Conservation (phyloP, 805 yeast genomes). For the Yamadazyma olivae region DNA sequence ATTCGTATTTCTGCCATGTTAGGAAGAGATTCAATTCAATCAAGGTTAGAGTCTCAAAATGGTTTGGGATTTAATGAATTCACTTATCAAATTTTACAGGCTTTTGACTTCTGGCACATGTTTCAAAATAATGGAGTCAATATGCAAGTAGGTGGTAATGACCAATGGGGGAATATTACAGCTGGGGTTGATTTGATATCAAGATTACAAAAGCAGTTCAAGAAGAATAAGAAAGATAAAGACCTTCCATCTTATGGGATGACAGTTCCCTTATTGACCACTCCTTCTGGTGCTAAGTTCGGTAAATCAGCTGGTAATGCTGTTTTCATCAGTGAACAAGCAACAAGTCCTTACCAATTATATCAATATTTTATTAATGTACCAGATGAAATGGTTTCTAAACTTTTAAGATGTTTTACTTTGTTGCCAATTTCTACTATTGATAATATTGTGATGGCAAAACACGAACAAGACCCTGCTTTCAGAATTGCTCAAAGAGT, state of each 20-base stretch:
- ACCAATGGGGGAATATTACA: slow-evolving; percentile 97
- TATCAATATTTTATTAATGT: slow-evolving; percentile 83
- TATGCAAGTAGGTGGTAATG: slow-evolving; percentile 92
- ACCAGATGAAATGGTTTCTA: slow-evolving; percentile 71
- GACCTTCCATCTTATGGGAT: slow-evolving; percentile 56
- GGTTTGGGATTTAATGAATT: slow-evolving; percentile 95
- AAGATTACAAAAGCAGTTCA: slow-evolving; percentile 39
- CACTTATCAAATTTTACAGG: slow-evolving; percentile 89
- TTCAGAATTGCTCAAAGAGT: slow-evolving; percentile 68
- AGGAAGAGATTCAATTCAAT: slow-evolving; percentile 81
- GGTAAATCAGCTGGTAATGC: slow-evolving; percentile 99
- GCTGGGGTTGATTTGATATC: slow-evolving; percentile 90
- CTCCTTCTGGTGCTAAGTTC: slow-evolving; percentile 87
- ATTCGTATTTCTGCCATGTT: slow-evolving; percentile 86
- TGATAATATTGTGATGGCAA: slow-evolving; percentile 40
- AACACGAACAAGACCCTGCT: slow-evolving; percentile 61
- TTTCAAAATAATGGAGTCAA: slow-evolving; percentile 55
- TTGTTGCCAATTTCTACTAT: slow-evolving; percentile 66
- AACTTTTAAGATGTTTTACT: slow-evolving; percentile 73
- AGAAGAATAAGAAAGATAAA: slow-evolving; percentile 12
- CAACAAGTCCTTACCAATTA: slow-evolving; percentile 77
- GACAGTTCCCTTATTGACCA: slow-evolving; percentile 86
- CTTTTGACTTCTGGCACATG: slow-evolving; percentile 87
- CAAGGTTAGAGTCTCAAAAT: slow-evolving; percentile 60
- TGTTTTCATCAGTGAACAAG: slow-evolving; percentile 70